These are phyloP conservation scores for Diaporthe ampelina DNA, from an alignment of 2,329 filamentous ascomycete species.

Conservation along the genomic window DNA sequence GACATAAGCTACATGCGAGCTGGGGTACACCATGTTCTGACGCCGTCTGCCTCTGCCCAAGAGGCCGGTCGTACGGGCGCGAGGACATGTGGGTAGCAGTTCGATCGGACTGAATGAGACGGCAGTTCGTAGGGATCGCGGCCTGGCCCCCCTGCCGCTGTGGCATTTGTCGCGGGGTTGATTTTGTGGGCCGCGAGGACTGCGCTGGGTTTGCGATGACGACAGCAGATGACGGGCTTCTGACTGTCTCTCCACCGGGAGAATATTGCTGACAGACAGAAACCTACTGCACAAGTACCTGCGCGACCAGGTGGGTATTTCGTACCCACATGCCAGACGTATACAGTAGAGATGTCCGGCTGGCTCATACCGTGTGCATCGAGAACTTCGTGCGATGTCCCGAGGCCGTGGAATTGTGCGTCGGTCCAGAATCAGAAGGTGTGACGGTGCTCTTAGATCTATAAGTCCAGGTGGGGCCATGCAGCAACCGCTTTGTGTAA, in stretches of 20 bases:
- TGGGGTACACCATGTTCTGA: neutral
- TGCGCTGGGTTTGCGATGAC: constrained; percentile 11
- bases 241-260: neutral
- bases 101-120: constrained; percentile 4
- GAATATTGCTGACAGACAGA: constrained; percentile 8
- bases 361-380: neutral
- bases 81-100: constrained; percentile 4
- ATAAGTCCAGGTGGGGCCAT: neutral
- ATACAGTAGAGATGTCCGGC: neutral
- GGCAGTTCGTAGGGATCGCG: constrained; percentile 18
- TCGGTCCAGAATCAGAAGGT: neutral
- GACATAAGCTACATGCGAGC: constrained; percentile 5
- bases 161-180: constrained; percentile 9
- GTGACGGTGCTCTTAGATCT: neutral
- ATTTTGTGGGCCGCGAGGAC: neutral
- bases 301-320: neutral
- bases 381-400: neutral
- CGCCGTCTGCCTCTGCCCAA: constrained; percentile 3
- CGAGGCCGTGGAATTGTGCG: neutral
- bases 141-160: constrained; percentile 4
- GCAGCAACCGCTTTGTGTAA: neutral
- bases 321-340: neutral
- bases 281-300: neutral
- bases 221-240: neutral
- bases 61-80: too few relatives aligned